Evolutionary conservation across 2,329 filamentous ascomycete genomes (phyloP), one percentile per base, ranked within the genome.

Genomic region (Metarhizium robertsii): DNA sequence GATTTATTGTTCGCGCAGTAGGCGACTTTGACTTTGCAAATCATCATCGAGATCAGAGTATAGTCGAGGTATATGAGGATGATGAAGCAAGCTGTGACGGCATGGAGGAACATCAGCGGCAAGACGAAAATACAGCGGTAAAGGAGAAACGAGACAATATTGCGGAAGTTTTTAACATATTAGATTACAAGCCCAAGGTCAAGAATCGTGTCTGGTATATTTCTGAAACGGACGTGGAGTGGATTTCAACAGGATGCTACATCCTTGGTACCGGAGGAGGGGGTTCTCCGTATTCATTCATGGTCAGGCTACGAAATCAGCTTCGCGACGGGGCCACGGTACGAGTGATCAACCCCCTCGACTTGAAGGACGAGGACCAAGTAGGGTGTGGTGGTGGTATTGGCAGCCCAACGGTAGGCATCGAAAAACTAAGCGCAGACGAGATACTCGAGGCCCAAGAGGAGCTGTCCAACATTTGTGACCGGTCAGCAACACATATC

Each of bases 331-430:
- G 6, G 32, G 32, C 32, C 32, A 34, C 1, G 1, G 74, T 84
- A 34, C 73, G 73, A 36, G 75, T 84, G 0, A 70, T 84, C 10
- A 77, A 71, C 52, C 75, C 78, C 0, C 63, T 73, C 11, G 75
- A 80, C 54, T 67, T 85, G 2, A 60, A 71, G 0, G 76, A 81
- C 55, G 69, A 78, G 48, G 78, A 76, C 4, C 69, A 73, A 1
- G 74, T 86, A 36, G 79, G 77, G 8, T 79, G 78, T 55, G 81
- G 79, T 10, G 81, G 80, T 1, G 77, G 78, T 57, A 78, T 78
- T 60, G 82, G 83, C 36, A 81, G 78, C 16, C 83, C 83, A 0
- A 80, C 79, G 3, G 82, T 85, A 0, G 74, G 74, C 1, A 79
- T 83, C 55, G 83, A 86, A 67, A 81, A 83, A 61, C 73, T 84